Evolutionary conservation across 306 rosid species (phyloP).

Genomic region (Datisca glomerata): DNA sequence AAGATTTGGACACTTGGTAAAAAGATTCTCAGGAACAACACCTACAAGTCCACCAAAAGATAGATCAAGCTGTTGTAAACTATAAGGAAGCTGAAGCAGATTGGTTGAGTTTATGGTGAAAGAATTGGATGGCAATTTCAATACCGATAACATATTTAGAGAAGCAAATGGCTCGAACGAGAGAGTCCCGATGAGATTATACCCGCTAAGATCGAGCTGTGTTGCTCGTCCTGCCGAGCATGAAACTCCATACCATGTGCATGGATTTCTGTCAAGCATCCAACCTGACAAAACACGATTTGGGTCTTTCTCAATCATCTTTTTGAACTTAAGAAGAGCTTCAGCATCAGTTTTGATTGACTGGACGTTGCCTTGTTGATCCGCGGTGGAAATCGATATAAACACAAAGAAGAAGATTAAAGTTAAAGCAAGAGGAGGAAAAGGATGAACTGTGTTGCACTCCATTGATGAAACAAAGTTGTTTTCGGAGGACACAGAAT

Average conservation of each 20-base stretch:
- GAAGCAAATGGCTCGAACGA: slow-evolving; percentile 52
- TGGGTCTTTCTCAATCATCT: slow-evolving; percentile 55
- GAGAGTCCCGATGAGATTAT: slow-evolving; percentile 30
- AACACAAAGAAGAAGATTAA: slow-evolving; percentile 20
- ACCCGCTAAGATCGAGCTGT: slow-evolving; percentile 51
- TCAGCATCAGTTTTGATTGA: slow-evolving; percentile 58
- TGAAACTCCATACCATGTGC: slow-evolving; percentile 77
- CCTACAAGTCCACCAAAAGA: slow-evolving; percentile 56
- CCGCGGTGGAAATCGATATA: slow-evolving; percentile 24
- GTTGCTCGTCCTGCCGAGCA: slow-evolving; percentile 61
- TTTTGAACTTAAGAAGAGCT: slow-evolving; percentile 65
- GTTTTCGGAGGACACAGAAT: background rate
- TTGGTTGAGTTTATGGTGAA: slow-evolving; percentile 66
- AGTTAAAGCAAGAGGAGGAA: slow-evolving; percentile 20
- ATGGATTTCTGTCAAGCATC: slow-evolving; percentile 42
- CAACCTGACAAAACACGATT: slow-evolving; percentile 48
- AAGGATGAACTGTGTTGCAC: slow-evolving; percentile 31
- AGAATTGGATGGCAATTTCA: slow-evolving; percentile 45
- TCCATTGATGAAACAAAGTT: slow-evolving; percentile 56
- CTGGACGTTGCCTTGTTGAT: slow-evolving; percentile 22
- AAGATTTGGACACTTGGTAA: slow-evolving; percentile 67
- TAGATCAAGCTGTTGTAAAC: slow-evolving; percentile 63
- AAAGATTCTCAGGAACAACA: slow-evolving; percentile 45
- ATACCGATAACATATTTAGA: slow-evolving; percentile 50
- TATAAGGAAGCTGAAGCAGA: slow-evolving; percentile 63